These are phyloP conservation scores for Pythium insidiosum DNA, from an alignment of 352 stramenopile species.

Conservation along the genomic window DNA sequence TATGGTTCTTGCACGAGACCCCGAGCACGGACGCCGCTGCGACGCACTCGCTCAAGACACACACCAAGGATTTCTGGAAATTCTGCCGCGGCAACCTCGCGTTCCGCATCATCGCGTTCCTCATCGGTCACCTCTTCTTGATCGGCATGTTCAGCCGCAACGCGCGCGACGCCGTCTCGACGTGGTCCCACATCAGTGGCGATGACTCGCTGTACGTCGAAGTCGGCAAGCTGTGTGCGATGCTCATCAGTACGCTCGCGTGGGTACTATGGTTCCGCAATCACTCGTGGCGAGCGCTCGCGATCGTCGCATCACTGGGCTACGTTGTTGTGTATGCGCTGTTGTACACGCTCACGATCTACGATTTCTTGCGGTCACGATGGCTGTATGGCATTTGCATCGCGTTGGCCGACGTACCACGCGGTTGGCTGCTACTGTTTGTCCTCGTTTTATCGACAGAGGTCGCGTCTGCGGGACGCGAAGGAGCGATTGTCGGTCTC, in stretches of 20 bases:
- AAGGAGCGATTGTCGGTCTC: constrained; percentile 44
- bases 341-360: constrained; percentile 26
- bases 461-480: constrained; percentile 36
- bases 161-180: constrained; percentile 18
- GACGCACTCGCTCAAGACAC: constrained; percentile 15
- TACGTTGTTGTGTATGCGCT: no score
- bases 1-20: constrained; percentile 29
- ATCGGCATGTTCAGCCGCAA: constrained; percentile 29
- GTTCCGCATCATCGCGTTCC: constrained; percentile 41
- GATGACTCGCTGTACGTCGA: constrained; percentile 13
- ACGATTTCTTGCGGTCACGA: constrained; percentile 21
- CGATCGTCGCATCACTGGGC: constrained; percentile 19
- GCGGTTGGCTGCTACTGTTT: constrained; percentile 32
- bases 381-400: constrained; percentile 34
- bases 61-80: constrained; percentile 32
- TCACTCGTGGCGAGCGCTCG: constrained; percentile 29
- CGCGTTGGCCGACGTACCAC: constrained; percentile 23
- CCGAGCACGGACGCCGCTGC: background rate
- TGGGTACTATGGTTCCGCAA: constrained; percentile 32
- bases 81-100: constrained; percentile 48
- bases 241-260: constrained; percentile 25
- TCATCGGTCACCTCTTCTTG: constrained; percentile 28
- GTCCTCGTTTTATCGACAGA: constrained; percentile 35
- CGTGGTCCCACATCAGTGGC: constrained; percentile 26
- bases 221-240: constrained; percentile 17